Evolutionary conservation across 345 rosid genomes (phyloP).

Genomic region (Reutealis trisperma): DNA sequence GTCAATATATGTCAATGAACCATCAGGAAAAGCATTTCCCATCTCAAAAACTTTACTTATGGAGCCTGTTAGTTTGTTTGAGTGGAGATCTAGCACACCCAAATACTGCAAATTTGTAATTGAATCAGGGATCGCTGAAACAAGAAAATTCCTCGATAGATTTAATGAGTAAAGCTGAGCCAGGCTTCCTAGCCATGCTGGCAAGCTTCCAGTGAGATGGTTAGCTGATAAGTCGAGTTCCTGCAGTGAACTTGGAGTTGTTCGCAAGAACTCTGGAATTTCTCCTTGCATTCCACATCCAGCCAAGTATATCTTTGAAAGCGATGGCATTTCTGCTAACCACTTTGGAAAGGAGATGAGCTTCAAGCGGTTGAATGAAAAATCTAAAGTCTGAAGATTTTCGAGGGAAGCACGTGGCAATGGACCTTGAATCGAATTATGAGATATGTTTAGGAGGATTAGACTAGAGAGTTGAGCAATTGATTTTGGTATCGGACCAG

Average conservation of each 20-base stretch:
- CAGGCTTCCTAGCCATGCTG: slow-evolving; percentile 56
- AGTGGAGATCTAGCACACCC: slow-evolving; percentile 51
- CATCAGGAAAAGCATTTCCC: slow-evolving; percentile 40
- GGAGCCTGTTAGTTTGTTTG: slow-evolving; percentile 49
- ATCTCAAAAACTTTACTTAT: slow-evolving; percentile 39
- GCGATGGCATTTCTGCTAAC: slow-evolving; percentile 45
- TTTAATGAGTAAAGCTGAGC: slow-evolving; percentile 43
- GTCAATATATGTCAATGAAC: slow-evolving; percentile 45
- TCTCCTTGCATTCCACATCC: slow-evolving; percentile 50
- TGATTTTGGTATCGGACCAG: slow-evolving; percentile 42
- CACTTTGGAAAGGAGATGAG: slow-evolving; percentile 45
- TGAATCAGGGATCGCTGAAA: slow-evolving; percentile 32
- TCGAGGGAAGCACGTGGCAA: slow-evolving; percentile 44
- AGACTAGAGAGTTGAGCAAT: slow-evolving; percentile 43
- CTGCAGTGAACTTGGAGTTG: slow-evolving; percentile 47
- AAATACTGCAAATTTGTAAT: slow-evolving; percentile 21
- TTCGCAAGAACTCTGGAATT: slow-evolving; percentile 41
- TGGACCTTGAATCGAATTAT: slow-evolving; percentile 44
- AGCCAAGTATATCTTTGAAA: slow-evolving; percentile 44
- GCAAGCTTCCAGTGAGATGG: slow-evolving; percentile 39
- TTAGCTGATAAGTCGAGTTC: slow-evolving; percentile 55
- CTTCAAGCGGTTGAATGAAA: slow-evolving; percentile 50
- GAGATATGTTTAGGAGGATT: slow-evolving; percentile 37
- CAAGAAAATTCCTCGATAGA: slow-evolving; percentile 49
- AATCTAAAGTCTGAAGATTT: slow-evolving; percentile 51